phyloP scores from a whole-genome alignment of 768 basidiomycete species.

The Nevesoporus exiguus region DNA sequence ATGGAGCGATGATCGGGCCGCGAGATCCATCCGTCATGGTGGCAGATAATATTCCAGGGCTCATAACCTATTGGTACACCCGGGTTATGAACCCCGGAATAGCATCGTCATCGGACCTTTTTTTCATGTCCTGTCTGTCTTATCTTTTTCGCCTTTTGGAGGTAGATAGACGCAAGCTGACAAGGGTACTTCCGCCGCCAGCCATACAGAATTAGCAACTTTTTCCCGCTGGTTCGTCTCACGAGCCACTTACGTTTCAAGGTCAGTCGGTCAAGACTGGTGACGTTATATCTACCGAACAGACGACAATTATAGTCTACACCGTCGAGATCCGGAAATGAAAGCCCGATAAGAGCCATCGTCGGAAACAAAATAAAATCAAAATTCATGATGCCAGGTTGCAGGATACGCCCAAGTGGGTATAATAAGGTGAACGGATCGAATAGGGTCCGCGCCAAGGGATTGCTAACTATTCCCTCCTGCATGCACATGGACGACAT shows the following conservation, averaged over 20 bases:
- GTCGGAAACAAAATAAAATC: conserved; percentile 9
- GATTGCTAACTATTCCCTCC: neutral
- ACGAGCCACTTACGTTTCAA: conserved; percentile 15
- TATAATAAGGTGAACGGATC: conserved; percentile 14
- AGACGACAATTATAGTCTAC: conserved; percentile 6
- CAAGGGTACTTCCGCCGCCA: neutral
- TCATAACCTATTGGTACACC: conserved; percentile 23
- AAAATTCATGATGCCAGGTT: conserved; percentile 3
- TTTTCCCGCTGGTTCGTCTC: neutral
- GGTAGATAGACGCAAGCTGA: neutral
- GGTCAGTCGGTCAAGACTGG: neutral
- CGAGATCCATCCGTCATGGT: conserved; percentile 11
- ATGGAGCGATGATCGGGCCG: neutral
- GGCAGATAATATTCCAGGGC: conserved; percentile 22
- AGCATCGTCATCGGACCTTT: conserved; percentile 11
- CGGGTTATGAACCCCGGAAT: conserved; percentile 16
- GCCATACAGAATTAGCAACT: neutral
- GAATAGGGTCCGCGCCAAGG: conserved; percentile 11
- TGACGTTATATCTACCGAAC: conserved; percentile 14
- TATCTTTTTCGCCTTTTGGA: conserved; percentile 1
- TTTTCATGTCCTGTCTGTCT: neutral
- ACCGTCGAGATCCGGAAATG: conserved; percentile 24
- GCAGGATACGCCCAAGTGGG: neutral
- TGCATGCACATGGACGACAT: conserved; percentile 13
- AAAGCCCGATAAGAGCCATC: conserved; percentile 4